phyloP scores from a whole-genome alignment of 192 early-diverging fungal genomes.

The Allomyces macrogynus region DNA sequence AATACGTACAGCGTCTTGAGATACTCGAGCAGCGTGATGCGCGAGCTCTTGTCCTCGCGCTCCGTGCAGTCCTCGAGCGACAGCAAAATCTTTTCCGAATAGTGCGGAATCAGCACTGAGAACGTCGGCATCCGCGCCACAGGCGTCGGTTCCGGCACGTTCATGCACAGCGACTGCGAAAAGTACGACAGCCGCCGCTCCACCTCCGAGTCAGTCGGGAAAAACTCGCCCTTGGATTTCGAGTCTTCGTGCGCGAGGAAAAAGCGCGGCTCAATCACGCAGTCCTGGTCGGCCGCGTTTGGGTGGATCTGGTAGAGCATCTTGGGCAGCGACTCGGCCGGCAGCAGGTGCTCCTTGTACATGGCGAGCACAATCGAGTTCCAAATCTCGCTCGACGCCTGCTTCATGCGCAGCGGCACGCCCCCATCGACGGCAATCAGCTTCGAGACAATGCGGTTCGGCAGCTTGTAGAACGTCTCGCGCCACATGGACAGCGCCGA shows the following conservation, averaged over 20 bases:
- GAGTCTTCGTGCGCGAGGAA: background rate
- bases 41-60: background rate
- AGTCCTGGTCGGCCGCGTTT: too few relatives aligned
- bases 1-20: background rate
- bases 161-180: background rate
- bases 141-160: background rate
- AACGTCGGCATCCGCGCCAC: background rate
- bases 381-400: constrained; percentile 37
- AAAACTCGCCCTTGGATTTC: background rate
- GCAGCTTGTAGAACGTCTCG: constrained; percentile 52
- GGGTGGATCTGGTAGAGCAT: constrained; percentile 38
- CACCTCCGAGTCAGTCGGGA: background rate
- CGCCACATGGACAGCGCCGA: constrained; percentile 70
- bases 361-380: constrained; percentile 66
- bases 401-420: background rate
- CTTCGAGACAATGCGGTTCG: constrained; percentile 62
- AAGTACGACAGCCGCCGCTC: background rate
- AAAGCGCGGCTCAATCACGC: background rate
- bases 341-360: constrained; percentile 59
- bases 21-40: background rate
- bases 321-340: constrained; percentile 49
- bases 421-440: constrained; percentile 20
- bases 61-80: background rate
- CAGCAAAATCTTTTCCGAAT: background rate
- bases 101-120: background rate